A percentile compares a stretch with the other conserved stretches of the same genome.
Conservation (phyloP, 495 filamentous ascomycete species). For the Neurospora sp. region DNA sequence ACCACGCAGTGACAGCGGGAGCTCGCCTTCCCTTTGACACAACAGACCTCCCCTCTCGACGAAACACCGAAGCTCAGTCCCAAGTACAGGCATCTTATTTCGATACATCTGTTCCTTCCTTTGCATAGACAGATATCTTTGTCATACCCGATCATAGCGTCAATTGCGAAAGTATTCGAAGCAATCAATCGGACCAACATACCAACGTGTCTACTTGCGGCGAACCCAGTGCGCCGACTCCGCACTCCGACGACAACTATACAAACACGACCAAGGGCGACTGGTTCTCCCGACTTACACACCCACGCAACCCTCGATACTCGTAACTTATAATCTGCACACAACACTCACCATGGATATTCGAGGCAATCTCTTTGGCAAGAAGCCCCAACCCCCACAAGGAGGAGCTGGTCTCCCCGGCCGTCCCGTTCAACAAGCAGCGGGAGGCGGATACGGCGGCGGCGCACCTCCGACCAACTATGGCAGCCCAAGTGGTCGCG, state of each 20-base stretch:
- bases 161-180: background rate
- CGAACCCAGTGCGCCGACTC: background rate
- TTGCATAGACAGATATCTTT: background rate
- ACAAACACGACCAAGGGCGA: background rate
- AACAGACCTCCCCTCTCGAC: background rate
- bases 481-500: constrained; percentile 8
- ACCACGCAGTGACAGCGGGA: background rate
- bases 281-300: background rate
- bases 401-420: constrained; percentile 18
- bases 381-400: constrained; percentile 14
- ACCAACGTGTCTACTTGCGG: constrained; percentile 1
- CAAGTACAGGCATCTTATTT: background rate
- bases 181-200: background rate
- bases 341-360: constrained; percentile 22
- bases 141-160: background rate
- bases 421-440: constrained; percentile 18
- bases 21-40: background rate
- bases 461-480: constrained; percentile 10
- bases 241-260: background rate
- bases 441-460: constrained; percentile 10
- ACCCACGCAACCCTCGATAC: background rate
- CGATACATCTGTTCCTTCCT: background rate
- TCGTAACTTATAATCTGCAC: background rate
- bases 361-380: constrained; percentile 32
- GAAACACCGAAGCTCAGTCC: background rate